Base-by-base conservation (phyloP, 306 rosid species). In the Argentina anserina region DNA sequence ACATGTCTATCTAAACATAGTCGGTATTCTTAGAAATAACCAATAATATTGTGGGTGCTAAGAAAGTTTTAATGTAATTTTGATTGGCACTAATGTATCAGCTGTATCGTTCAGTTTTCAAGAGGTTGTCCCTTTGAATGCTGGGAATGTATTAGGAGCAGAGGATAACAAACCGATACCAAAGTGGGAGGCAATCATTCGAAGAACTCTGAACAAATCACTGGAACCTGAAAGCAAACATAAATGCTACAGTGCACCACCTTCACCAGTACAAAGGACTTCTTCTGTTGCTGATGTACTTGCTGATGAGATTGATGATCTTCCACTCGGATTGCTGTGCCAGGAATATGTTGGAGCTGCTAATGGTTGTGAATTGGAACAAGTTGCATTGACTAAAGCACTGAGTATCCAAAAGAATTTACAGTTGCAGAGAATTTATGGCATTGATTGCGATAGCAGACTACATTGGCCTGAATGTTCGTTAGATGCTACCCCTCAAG, bases 51-150 rank as follows among this genome's bases (percentile, higher is more conserved):
- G 46, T 75, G 55, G 84, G 64, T 72, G 74, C 73, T 47, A 64
- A 73, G 41, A 41, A 71, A 28, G 28, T 65, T 9, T 60, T 20
- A 45, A 29, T 75, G 43, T 37, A 11, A 65, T 52, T 66, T 25
- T 26, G 46, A 71, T 59, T 69, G 71, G n/a, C 61, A 56, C 76
- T 56, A 59, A 65, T 71, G 43, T 67, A 56, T 23, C 34, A 43
- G 58, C 62, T 71, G 46, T 71, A 62, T 20, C 21, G 25, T 50
- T 20, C 87, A 94, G 99, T 74, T 89, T 94, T 61, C 99, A 94
- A 77, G 99, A 94, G 82, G 91, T 94, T 17, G 97, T 94, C 76
- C 99, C 99, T 79, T 81, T 94, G 78, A 94, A 79, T 80, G 99
- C 99, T 25, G 99, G 95, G 68, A 94, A 94, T 65, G 97, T 94